Evolutionary conservation across 73 alveolate genomes (phyloP).

Genomic region (Paramecium sonneborni): DNA sequence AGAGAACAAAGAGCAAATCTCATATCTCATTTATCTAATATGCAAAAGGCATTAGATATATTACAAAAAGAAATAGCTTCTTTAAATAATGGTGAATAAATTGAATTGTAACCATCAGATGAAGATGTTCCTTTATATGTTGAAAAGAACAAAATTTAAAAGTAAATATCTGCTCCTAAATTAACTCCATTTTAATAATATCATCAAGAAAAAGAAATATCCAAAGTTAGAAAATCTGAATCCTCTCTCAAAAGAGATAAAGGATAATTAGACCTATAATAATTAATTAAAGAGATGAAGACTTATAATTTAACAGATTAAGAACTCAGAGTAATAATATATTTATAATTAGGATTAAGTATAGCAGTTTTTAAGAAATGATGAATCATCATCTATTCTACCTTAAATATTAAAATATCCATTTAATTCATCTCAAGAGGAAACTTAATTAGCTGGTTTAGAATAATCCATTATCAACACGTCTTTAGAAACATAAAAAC

Average conservation of each 20-base stretch:
- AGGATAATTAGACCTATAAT: not conserved
- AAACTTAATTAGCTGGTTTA: slow-evolving; percentile 9
- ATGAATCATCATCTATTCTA: slow-evolving; percentile 41
- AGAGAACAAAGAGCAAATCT: slow-evolving; percentile 30
- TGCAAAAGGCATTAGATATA: slow-evolving; percentile 35
- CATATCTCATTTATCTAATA: slow-evolving; percentile 5
- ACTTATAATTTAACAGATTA: not conserved
- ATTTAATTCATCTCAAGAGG: slow-evolving; percentile 25
- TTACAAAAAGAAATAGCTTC: not conserved
- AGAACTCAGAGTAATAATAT: slow-evolving; percentile 12
- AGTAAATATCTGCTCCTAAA: slow-evolving; percentile 30
- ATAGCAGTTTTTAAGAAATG: slow-evolving; percentile 35
- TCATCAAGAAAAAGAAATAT: not conserved
- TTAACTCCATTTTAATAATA: slow-evolving; percentile 29
- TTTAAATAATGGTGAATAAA: not conserved
- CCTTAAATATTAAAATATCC: slow-evolving; percentile 29
- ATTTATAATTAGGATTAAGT: not conserved
- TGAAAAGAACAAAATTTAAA: not conserved
- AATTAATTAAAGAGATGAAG: slow-evolving; percentile 33
- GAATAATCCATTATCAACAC: slow-evolving; percentile 32
- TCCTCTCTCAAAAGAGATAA: not conserved
- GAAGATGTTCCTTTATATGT: not conserved
- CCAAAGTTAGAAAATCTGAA: not conserved
- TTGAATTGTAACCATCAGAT: not conserved
- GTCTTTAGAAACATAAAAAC: slow-evolving; percentile 2